Evolutionary conservation across 345 rosid genomes (phyloP).

Genomic region (Orychophragmus violaceus): DNA sequence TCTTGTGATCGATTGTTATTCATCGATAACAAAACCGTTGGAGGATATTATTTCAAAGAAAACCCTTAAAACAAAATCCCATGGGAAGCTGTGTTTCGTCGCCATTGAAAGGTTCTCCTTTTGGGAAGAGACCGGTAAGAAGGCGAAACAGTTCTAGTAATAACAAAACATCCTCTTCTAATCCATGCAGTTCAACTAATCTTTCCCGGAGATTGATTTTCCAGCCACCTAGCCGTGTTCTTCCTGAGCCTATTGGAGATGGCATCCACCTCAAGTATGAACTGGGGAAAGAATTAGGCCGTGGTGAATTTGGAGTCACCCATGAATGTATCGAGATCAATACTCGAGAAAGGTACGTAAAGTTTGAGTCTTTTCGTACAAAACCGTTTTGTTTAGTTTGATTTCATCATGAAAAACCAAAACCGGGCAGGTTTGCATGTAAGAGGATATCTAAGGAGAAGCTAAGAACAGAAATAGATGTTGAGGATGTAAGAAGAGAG

Average conservation of each 20-base stretch:
- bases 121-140: slow-evolving; percentile 22
- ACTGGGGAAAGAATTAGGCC: slow-evolving; percentile 62
- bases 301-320: slow-evolving; percentile 90
- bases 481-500: slow-evolving; percentile 88
- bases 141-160: slow-evolving; percentile 16
- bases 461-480: slow-evolving; percentile 73
- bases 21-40: slow-evolving; percentile 13
- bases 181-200: slow-evolving; percentile 23
- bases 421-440: slow-evolving; percentile 44
- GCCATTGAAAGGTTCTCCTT: slow-evolving; percentile 30
- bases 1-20: slow-evolving; percentile 9
- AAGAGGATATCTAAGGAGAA: slow-evolving; percentile 82
- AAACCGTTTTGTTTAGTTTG: too few species aligned
- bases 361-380: not conserved
- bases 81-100: slow-evolving; percentile 72
- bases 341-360: slow-evolving; percentile 36
- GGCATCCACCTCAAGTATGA: slow-evolving; percentile 47
- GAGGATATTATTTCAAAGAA: not conserved
- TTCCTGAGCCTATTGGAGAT: slow-evolving; percentile 42
- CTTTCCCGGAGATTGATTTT: slow-evolving; percentile 30
- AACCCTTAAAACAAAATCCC: slow-evolving; percentile 4
- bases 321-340: slow-evolving; percentile 43
- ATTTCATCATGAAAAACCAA: too few species aligned
- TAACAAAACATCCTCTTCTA: slow-evolving; percentile 21
- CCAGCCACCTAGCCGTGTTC: slow-evolving; percentile 26